Conservation (phyloP, 257 asterid genomes). For the Przewalskia tangutica region DNA sequence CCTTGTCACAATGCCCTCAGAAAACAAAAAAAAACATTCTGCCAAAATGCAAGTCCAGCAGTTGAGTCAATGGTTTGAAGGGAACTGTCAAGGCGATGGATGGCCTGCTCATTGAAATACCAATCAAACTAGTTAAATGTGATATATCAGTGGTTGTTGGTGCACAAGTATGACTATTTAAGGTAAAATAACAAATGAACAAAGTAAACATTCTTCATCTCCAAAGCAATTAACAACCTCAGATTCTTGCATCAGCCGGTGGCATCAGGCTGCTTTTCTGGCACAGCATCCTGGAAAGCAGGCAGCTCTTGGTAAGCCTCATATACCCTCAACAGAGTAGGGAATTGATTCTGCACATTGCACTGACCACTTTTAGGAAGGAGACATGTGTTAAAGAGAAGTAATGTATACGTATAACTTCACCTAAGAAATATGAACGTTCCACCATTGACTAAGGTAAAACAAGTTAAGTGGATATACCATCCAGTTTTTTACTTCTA, state of each 20-base stretch:
- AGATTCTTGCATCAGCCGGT: slow-evolving; percentile 29
- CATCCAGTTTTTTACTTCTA: not conserved
- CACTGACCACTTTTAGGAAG: not conserved
- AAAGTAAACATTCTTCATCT: not conserved
- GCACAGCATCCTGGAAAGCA: slow-evolving; percentile 46
- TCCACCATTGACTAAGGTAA: not conserved
- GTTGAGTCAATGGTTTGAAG: not conserved
- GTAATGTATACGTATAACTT: not conserved
- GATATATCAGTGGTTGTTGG: not conserved
- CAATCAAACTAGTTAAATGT: not conserved
- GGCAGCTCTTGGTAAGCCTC: slow-evolving; percentile 38
- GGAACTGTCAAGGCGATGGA: not conserved
- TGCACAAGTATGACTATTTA: not conserved
- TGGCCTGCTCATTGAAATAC: not conserved
- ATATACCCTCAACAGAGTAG: slow-evolving; percentile 27
- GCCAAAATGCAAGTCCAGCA: not conserved
- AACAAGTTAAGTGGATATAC: not conserved
- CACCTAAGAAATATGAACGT: not conserved
- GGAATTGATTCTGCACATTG: slow-evolving; percentile 39
- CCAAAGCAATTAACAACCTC: slow-evolving; percentile 8
- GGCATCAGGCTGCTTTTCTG: slow-evolving; percentile 54
- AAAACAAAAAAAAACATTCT: not conserved
- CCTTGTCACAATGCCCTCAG: not conserved
- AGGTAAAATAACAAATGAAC: not conserved
- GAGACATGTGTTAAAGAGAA: not conserved